Evolutionary conservation across 805 yeast species (phyloP), one percentile per base, ranked within the genome.

Genomic region (Metschnikowia vanudenii): DNA sequence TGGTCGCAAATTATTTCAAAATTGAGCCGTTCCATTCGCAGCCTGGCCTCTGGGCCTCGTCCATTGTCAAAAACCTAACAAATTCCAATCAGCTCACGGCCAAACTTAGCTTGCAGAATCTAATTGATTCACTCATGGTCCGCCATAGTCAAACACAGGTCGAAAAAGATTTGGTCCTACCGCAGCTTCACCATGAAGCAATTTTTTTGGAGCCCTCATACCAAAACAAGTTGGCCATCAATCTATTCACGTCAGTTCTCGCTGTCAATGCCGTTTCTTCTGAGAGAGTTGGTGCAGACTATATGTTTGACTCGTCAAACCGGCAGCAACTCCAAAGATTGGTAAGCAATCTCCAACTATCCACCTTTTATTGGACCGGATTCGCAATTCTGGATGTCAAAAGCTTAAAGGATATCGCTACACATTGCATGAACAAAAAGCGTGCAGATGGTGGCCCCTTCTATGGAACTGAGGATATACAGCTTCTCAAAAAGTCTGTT

Each of bases 341-440:
- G 52, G 75, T 84, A 11, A 74, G 78, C 3, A 84, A 84, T 56
- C 58, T 84, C 24, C 87, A 80, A 60, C 70, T 84, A 47, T 81
- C 85, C 1, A 81, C 90, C 0, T 83, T 84, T 59, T 81, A 81
- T 55, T 84, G 91, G 91, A 81, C 88, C 1, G 90, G 89, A 0
- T 84, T 84, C 57, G 71, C 83, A 11, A 71, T 73, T 20, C 71
- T 69, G 35, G 89, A 84, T 62, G 68, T 84, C 24, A 78, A 78
- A 40, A 68, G 75, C 18, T 67, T 84, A 61, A 58, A 78, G 2
- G 63, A 66, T 18, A 75, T 84, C 24, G 75, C 84, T 41, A 63
- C 69, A 13, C 61, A 64, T 18, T 74, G 81, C 6, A 49, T 80
- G 30, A 68, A 73, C 14, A 74, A 73, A 47, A 54, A 56, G 28